Conservation (phyloP, 2,329 filamentous ascomycete species). For the Botrytis deweyae region DNA sequence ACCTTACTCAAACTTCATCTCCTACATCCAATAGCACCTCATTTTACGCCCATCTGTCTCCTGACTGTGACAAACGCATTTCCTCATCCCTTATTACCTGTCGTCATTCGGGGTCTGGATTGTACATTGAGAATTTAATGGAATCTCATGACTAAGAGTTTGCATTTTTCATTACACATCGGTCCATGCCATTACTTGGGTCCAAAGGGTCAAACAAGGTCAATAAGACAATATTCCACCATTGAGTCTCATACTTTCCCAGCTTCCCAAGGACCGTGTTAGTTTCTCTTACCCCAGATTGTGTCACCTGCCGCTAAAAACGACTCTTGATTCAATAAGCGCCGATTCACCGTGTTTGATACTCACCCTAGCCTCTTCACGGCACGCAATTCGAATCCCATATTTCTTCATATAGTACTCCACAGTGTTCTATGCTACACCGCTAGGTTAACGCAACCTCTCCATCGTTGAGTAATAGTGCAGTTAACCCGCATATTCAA, state of each 20-base stretch:
- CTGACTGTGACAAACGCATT: slow-evolving; percentile 27
- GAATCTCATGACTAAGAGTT: slow-evolving; percentile 35
- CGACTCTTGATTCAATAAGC: slow-evolving; percentile 7
- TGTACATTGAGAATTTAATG: slow-evolving; percentile 10
- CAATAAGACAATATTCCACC: not conserved
- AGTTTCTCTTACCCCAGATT: slow-evolving; percentile 32
- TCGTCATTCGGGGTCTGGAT: slow-evolving; percentile 15
- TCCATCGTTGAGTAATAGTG: slow-evolving; percentile 15
- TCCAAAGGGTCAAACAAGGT: not conserved
- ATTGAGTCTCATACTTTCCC: slow-evolving; percentile 11
- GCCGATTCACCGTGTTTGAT: slow-evolving; percentile 16
- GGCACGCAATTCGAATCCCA: slow-evolving; percentile 22
- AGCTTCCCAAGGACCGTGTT: slow-evolving; percentile 18
- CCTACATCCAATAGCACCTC: slow-evolving; percentile 11
- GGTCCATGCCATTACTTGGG: slow-evolving; percentile 13
- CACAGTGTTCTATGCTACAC: slow-evolving; percentile 11
- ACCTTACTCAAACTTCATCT: not conserved
- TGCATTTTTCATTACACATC: slow-evolving; percentile 35
- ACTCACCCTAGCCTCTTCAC: slow-evolving; percentile 12
- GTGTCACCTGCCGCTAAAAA: slow-evolving; percentile 29
- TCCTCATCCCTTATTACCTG: not conserved
- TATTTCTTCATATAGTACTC: slow-evolving; percentile 10
- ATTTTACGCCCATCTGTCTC: not conserved
- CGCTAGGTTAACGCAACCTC: slow-evolving; percentile 11
- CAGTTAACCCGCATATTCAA: slow-evolving; percentile 24